Conservation (phyloP, 2,329 filamentous ascomycete genomes). For the Talaromyces sp. region DNA sequence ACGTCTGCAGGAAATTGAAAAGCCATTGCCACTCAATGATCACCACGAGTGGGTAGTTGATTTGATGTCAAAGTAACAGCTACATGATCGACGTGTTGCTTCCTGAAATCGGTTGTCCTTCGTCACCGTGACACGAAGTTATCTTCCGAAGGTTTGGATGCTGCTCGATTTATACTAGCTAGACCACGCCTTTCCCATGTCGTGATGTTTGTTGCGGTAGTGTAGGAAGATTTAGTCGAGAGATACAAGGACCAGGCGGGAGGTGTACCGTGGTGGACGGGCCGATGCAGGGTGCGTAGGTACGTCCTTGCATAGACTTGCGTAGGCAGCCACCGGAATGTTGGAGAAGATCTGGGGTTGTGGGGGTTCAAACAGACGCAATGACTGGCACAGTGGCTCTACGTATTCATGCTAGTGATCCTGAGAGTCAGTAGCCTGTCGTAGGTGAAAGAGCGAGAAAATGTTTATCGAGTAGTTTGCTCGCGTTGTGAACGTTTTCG, state of each 20-base stretch:
- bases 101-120: neutral
- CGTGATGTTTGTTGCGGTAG: neutral
- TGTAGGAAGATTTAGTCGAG: neutral
- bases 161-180: neutral
- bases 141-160: neutral
- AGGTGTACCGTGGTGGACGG: constrained; percentile 8
- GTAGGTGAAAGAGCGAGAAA: neutral
- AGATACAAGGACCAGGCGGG: neutral
- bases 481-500: neutral
- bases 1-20: constrained; percentile 40
- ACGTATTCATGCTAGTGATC: neutral
- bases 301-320: constrained; percentile 12
- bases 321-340: constrained; percentile 12
- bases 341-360: constrained; percentile 15
- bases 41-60: constrained; percentile 9
- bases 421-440: neutral
- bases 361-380: neutral
- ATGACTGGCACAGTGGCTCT: neutral
- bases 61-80: neutral
- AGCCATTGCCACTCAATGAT: constrained; percentile 30
- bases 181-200: neutral
- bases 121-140: neutral
- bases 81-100: constrained; percentile 19
- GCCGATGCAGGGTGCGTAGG: constrained; percentile 6
- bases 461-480: neutral